Evolutionary conservation across 176 grass and related monocot genomes (phyloP).

Genomic region (Carex myosuroides): DNA sequence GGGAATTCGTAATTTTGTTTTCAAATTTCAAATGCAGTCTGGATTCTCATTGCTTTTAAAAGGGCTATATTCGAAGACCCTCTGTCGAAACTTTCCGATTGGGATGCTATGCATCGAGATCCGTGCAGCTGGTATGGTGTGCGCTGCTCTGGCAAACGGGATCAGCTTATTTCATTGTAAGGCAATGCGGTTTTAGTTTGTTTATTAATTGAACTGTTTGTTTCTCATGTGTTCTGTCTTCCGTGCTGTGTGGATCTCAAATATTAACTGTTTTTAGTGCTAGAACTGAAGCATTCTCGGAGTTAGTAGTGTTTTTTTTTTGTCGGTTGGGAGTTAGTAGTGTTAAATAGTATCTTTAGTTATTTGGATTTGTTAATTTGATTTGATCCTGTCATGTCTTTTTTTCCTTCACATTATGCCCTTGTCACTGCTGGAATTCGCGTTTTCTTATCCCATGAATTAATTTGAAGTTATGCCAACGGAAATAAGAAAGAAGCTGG

Average conservation of each 20-base stretch:
- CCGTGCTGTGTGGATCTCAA: conserved; percentile 9
- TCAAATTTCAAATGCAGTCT: conserved; percentile 29
- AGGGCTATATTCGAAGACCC: conserved; percentile 75
- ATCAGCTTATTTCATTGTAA: conserved; percentile 82
- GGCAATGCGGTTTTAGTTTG: neutral
- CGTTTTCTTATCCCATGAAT: neutral
- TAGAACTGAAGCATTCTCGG: neutral
- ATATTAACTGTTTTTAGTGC: neutral
- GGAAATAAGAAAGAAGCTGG: neutral
- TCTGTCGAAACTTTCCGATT: conserved; percentile 64
- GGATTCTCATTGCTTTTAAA: conserved; percentile 60
- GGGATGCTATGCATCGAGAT: conserved; percentile 43
- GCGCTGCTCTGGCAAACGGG: conserved; percentile 52
- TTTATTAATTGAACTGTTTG: neutral
- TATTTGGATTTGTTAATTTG: neutral
- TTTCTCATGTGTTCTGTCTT: neutral
- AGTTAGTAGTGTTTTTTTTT: neutral
- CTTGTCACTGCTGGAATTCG: neutral
- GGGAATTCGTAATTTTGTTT: conserved; percentile 7
- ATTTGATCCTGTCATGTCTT: neutral
- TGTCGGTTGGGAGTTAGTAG: neutral
- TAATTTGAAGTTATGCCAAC: no score
- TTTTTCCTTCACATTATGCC: neutral
- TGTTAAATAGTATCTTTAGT: neutral
- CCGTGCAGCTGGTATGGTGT: conserved; percentile 89